These are phyloP conservation scores for Ramalina intermedia DNA, from an alignment of 495 filamentous ascomycete species.

Conservation along the genomic window DNA sequence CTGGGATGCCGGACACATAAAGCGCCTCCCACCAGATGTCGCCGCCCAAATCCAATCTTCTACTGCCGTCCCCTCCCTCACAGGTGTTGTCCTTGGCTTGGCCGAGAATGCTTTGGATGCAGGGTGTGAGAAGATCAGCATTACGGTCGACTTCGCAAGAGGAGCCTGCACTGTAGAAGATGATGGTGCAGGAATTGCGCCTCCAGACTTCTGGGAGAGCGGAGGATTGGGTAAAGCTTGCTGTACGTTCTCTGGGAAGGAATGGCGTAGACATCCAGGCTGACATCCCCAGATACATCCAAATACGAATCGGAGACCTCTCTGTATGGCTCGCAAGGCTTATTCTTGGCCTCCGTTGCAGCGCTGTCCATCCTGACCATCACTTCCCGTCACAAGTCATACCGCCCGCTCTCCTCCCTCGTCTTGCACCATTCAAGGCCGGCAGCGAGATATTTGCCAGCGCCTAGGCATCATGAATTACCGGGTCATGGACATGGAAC, in stretches of 20 bases:
- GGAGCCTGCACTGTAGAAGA: constrained; percentile 80
- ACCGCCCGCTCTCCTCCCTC: constrained; percentile 53
- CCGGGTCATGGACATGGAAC: constrained; percentile 53
- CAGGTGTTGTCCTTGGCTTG: constrained; percentile 59
- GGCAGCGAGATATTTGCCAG: constrained; percentile 52
- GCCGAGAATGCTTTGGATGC: constrained; percentile 81
- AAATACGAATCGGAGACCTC: constrained; percentile 37
- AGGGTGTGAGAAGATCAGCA: constrained; percentile 49
- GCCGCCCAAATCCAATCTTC: constrained; percentile 82
- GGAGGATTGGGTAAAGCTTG: constrained; percentile 66
- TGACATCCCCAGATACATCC: constrained; percentile 51
- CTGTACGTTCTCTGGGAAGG: constrained; percentile 32
- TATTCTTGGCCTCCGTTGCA: constrained; percentile 64
- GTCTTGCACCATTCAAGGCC: constrained; percentile 56
- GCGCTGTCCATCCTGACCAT: constrained; percentile 65
- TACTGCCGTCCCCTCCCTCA: constrained; percentile 56
- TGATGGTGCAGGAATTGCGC: constrained; percentile 66
- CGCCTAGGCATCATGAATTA: constrained; percentile 45
- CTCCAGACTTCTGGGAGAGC: constrained; percentile 49
- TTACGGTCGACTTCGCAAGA: constrained; percentile 59
- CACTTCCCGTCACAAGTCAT: constrained; percentile 53
- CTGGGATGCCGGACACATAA: constrained; percentile 30
- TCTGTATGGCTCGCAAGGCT: constrained; percentile 54
- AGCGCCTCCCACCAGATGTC: constrained; percentile 58
- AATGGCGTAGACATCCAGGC: neutral